phyloP scores from a whole-genome alignment of 108 stramenopile genomes.

The Cyclotella distinguenda region DNA sequence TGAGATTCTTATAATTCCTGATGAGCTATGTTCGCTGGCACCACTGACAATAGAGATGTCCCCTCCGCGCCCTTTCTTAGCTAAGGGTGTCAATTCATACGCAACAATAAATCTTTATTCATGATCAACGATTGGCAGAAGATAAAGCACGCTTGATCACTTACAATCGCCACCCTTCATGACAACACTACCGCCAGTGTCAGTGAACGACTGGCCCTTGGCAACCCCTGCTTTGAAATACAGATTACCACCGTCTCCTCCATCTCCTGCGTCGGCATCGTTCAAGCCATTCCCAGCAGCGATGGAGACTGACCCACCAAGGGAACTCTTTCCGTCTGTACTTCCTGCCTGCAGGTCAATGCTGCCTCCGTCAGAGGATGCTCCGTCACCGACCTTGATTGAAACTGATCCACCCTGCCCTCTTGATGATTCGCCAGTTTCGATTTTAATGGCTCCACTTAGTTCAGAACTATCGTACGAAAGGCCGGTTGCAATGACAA shows the following conservation, averaged over 20 bases:
- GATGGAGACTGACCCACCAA: constrained; percentile 33
- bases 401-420: constrained; percentile 25
- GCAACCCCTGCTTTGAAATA: constrained; percentile 24
- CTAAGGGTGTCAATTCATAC: constrained; percentile 1
- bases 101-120: not conserved
- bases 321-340: constrained; percentile 3
- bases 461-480: constrained; percentile 1
- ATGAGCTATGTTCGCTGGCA: not conserved
- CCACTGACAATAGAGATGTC: not conserved
- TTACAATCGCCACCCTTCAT: constrained; percentile 30
- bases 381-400: constrained; percentile 16
- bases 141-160: not conserved
- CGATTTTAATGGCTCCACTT: constrained; percentile 20
- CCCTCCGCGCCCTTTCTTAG: constrained; percentile 40
- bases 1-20: not conserved
- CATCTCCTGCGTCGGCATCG: constrained; percentile 29
- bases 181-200: constrained; percentile 27
- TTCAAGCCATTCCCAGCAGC: constrained; percentile 28
- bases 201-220: constrained; percentile 25
- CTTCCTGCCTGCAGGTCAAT: constrained; percentile 16
- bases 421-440: constrained; percentile 13
- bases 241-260: constrained; percentile 36
- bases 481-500: constrained; percentile 5
- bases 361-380: constrained; percentile 12
- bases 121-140: not conserved